Conservation (phyloP, 2,329 filamentous ascomycete genomes). For the Amylocarpus encephaloides region DNA sequence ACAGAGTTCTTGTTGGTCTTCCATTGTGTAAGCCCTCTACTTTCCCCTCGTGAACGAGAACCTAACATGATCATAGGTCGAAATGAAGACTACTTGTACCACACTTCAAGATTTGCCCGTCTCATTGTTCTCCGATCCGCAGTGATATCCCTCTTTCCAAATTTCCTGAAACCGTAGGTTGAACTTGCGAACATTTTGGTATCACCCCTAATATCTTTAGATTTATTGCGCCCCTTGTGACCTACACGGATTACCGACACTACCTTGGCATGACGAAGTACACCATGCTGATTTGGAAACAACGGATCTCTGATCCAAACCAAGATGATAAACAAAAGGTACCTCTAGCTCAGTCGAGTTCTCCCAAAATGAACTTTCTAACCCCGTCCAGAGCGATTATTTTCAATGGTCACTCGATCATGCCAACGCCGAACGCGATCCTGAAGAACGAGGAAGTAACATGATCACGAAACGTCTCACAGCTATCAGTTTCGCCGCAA, state of each 20-base stretch:
- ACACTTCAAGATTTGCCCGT: constrained; percentile 29
- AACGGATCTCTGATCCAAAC: constrained; percentile 25
- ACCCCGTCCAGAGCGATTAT: constrained; percentile 32
- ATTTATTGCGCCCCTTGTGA: constrained; percentile 17
- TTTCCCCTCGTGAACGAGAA: not conserved
- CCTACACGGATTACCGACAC: constrained; percentile 17
- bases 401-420: constrained; percentile 37
- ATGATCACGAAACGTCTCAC: constrained; percentile 28
- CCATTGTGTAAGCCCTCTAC: constrained; percentile 27
- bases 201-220: constrained; percentile 16
- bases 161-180: constrained; percentile 29
- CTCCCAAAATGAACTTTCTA: constrained; percentile 8
- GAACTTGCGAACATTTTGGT: constrained; percentile 4
- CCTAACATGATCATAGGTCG: constrained; percentile 17
- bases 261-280: constrained; percentile 27
- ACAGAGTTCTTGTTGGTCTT: constrained; percentile 29
- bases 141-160: constrained; percentile 29
- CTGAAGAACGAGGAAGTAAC: constrained; percentile 31
- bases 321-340: constrained; percentile 22
- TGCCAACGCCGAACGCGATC: constrained; percentile 33
- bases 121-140: constrained; percentile 32
- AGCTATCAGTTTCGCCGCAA: constrained; percentile 23
- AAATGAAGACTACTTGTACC: constrained; percentile 33
- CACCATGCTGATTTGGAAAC: constrained; percentile 32
- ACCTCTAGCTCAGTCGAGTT: constrained; percentile 11